Evolutionary conservation across 768 basidiomycete genomes (phyloP).

Genomic region (Punctularia strigosozonata): DNA sequence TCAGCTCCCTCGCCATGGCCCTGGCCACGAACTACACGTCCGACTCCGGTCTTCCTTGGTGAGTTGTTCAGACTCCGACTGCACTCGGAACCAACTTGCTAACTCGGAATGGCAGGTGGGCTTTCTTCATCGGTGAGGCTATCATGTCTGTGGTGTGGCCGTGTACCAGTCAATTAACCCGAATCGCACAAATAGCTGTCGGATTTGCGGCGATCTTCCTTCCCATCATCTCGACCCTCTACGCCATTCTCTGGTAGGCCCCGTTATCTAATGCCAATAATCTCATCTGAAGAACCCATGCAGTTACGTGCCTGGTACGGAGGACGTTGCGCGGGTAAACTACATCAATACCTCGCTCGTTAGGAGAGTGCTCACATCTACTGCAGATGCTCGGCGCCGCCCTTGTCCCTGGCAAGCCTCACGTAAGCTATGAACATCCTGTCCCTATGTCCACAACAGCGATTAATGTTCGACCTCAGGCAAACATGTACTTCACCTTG

Average conservation of each 20-base stretch:
- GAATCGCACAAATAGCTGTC: too few relatives aligned
- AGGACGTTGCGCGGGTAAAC: too few relatives aligned
- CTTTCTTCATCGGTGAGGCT: slow-evolving; percentile 31
- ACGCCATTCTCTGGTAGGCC: too few relatives aligned
- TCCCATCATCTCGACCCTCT: slow-evolving; percentile 32
- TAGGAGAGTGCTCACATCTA: slow-evolving; percentile 32
- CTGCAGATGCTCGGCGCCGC: slow-evolving; percentile 33
- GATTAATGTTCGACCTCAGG: slow-evolving; percentile 42
- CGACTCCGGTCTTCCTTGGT: slow-evolving; percentile 37
- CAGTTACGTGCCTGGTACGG: too few relatives aligned
- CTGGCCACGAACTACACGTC: slow-evolving; percentile 34
- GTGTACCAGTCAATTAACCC: too few relatives aligned
- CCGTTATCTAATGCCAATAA: too few relatives aligned
- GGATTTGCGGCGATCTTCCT: slow-evolving; percentile 32
- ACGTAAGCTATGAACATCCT: slow-evolving; percentile 28
- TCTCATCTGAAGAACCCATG: too few relatives aligned
- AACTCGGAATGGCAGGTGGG: too few relatives aligned
- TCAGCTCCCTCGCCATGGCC: slow-evolving; percentile 19
- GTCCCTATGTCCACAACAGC: slow-evolving; percentile 32
- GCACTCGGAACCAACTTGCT: too few relatives aligned
- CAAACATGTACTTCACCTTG: slow-evolving; percentile 29
- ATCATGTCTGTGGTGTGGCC: too few relatives aligned
- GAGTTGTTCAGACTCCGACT: too few relatives aligned
- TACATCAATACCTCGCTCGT: too few relatives aligned
- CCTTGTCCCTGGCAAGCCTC: slow-evolving; percentile 20